phyloP scores from a whole-genome alignment of 2,329 filamentous ascomycete genomes.

The Fusarium scirpi region DNA sequence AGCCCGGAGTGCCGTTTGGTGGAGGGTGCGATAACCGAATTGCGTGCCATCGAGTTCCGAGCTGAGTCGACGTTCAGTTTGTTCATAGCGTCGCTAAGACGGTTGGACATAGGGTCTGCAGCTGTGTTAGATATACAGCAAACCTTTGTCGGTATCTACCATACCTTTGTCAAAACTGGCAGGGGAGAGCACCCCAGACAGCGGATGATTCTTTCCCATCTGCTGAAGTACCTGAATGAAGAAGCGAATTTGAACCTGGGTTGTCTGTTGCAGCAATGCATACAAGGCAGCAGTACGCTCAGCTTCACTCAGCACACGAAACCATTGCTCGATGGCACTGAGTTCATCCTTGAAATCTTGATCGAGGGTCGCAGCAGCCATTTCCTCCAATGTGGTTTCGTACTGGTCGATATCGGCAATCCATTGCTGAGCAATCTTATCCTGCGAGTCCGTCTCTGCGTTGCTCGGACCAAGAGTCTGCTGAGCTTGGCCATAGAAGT shows the following conservation, averaged over 20 bases:
- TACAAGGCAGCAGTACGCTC: conserved; percentile 96
- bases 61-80: conserved; percentile 90
- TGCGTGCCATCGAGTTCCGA: conserved; percentile 86
- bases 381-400: conserved; percentile 97
- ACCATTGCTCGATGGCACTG: conserved; percentile 99
- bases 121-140: conserved; percentile 26
- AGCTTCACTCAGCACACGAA: conserved; percentile 94
- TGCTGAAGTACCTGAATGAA: conserved; percentile 99
- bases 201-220: conserved; percentile 98
- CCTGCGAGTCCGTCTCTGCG: conserved; percentile 82
- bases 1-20: conserved; percentile 98
- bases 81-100: conserved; percentile 95
- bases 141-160: conserved; percentile 34
- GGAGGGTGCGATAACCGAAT: conserved; percentile 76
- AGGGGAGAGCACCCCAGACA: conserved; percentile 94
- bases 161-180: conserved; percentile 96
- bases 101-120: conserved; percentile 94
- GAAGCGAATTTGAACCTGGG: conserved; percentile 98
- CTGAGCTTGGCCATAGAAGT: conserved; percentile 87
- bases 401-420: conserved; percentile 99
- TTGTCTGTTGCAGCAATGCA: conserved; percentile 96
- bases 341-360: conserved; percentile 99
- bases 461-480: conserved; percentile 75
- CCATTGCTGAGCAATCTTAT: conserved; percentile 97
- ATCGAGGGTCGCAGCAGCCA: conserved; percentile 97